A percentile compares a stretch with the other conserved stretches of the same genome.
Conservation (phyloP, 192 early-diverging fungal genomes). For the Anaeromyces robustus region DNA sequence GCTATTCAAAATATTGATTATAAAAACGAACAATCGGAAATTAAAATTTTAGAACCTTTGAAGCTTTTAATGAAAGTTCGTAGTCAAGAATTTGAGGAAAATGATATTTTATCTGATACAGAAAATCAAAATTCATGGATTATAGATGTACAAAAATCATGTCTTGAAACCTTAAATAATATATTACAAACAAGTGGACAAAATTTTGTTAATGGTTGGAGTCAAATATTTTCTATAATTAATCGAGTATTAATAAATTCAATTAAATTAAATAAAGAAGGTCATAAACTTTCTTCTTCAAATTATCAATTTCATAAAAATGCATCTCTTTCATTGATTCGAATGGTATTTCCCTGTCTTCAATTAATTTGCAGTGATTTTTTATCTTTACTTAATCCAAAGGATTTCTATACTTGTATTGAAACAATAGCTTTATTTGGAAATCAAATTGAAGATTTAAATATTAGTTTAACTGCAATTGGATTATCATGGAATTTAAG, state of each 20-base stretch:
- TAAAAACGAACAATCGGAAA: slow-evolving; percentile 24
- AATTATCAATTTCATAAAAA: background rate
- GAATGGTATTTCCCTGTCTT: slow-evolving; percentile 76
- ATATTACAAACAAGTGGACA: slow-evolving; percentile 84
- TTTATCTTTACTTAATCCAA: slow-evolving; percentile 57
- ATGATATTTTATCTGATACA: slow-evolving; percentile 1
- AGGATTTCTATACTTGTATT: slow-evolving; percentile 63
- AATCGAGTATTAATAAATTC: slow-evolving; percentile 21
- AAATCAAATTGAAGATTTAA: slow-evolving; percentile 70
- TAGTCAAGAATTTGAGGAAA: slow-evolving; percentile 14
- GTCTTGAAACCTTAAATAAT: slow-evolving; percentile 77
- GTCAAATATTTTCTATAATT: slow-evolving; percentile 79
- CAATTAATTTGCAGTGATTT: slow-evolving; percentile 95
- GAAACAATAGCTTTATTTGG: slow-evolving; percentile 67
- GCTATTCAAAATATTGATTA: slow-evolving; percentile 46
- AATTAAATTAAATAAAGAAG: background rate
- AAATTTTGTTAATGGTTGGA: slow-evolving; percentile 68
- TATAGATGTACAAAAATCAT: slow-evolving; percentile 63
- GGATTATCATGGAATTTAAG: slow-evolving; percentile 85
- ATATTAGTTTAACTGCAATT: slow-evolving; percentile 84
- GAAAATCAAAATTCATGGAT: slow-evolving; percentile 15
- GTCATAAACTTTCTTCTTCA: background rate
- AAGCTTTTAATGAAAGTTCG: slow-evolving; percentile 48
- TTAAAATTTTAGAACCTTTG: slow-evolving; percentile 45
- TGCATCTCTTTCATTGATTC: slow-evolving; percentile 25